Evolutionary conservation across 495 filamentous ascomycete genomes (phyloP).

Genomic region (Lophium mytilinum): DNA sequence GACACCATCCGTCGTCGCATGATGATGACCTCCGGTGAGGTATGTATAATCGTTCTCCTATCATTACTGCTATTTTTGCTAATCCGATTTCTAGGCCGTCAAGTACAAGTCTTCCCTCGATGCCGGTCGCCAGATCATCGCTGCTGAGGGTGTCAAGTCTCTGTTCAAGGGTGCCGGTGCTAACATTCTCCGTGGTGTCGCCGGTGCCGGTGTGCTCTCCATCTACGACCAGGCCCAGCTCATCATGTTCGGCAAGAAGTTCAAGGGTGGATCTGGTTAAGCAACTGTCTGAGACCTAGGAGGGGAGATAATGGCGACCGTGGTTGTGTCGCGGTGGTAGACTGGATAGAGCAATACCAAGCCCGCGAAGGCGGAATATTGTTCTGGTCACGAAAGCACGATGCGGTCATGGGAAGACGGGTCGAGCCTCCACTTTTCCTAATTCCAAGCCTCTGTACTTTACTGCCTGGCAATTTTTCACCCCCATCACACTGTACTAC

Average conservation of each 20-base stretch:
- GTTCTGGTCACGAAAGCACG: constrained; percentile 31
- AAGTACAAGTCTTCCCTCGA: constrained; percentile 96
- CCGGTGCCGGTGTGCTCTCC: constrained; percentile 99
- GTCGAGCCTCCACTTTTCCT: constrained; percentile 1
- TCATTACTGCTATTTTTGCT: not conserved
- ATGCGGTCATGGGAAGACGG: constrained; percentile 13
- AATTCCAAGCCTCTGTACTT: constrained; percentile 43
- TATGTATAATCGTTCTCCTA: constrained; percentile 32
- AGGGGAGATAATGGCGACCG: constrained; percentile 18
- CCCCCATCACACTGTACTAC: constrained; percentile 35
- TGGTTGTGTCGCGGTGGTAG: constrained; percentile 20
- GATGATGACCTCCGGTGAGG: constrained; percentile 96
- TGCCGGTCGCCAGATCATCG: constrained; percentile 90
- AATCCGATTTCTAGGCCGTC: constrained; percentile 61
- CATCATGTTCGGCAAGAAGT: constrained; percentile 98
- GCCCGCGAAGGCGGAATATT: constrained; percentile 36
- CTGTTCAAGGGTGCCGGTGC: constrained; percentile 99
- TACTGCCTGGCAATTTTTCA: constrained; percentile 48
- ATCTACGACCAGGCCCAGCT: constrained; percentile 99
- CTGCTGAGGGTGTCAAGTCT: constrained; percentile 91
- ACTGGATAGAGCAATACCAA: constrained; percentile 25
- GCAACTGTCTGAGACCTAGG: constrained; percentile 28
- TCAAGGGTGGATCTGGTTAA: constrained; percentile 87
- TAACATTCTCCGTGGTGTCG: constrained; percentile 99
- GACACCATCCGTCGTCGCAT: constrained; percentile 99